These are phyloP conservation scores for Trichophyton simii DNA, from an alignment of 2,329 filamentous ascomycete species.

Conservation along the genomic window DNA sequence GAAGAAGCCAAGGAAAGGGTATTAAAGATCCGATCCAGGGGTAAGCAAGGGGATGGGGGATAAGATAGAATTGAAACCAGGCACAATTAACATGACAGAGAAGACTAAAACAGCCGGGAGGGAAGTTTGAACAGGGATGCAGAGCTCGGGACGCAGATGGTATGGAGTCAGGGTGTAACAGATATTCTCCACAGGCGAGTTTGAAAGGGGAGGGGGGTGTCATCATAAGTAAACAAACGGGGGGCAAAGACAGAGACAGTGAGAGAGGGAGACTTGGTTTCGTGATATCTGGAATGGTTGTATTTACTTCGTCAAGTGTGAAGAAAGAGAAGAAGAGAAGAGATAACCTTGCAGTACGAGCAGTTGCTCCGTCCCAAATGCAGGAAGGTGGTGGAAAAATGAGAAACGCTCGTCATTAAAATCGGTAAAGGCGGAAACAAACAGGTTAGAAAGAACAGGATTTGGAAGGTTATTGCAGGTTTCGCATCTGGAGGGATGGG, in stretches of 20 bases:
- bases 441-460: neutral
- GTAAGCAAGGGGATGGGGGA: neutral
- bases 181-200: neutral
- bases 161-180: neutral
- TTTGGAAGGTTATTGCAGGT: neutral
- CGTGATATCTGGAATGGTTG: neutral
- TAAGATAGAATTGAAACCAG: neutral
- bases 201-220: neutral
- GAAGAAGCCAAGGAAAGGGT: neutral
- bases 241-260: neutral
- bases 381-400: neutral
- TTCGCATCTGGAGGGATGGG: neutral
- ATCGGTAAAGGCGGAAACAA: constrained; percentile 2
- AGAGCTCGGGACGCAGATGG: neutral
- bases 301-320: neutral
- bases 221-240: neutral
- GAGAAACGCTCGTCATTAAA: constrained; percentile 6
- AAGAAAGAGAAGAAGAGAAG: neutral
- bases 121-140: neutral
- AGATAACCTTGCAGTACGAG: constrained; percentile 4
- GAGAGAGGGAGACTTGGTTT: neutral
- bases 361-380: constrained; percentile 5
- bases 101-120: neutral
- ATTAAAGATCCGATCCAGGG: neutral
- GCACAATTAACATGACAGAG: neutral